Base-by-base conservation (phyloP, 768 basidiomycete genomes). In the Pisolithus orientalis region DNA sequence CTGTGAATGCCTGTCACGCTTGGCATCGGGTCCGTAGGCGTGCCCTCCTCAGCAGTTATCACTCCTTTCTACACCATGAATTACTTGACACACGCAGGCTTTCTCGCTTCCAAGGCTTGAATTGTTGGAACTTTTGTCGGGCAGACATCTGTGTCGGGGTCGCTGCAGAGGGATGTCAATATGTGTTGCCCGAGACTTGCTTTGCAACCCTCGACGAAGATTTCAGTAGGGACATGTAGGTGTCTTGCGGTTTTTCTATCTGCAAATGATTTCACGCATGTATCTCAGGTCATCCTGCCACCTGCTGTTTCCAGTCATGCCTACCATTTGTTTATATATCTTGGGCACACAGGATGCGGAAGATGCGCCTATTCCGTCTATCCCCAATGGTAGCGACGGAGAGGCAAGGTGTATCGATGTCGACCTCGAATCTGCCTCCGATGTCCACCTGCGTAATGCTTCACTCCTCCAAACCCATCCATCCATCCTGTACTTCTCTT, bases 371-470 rank as follows among this genome's bases (percentile, higher is more conserved):
- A n/a, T 39, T 21, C 25, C 55, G 4, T 31, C 10, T 6, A n/a
- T 14, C n/a, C 14, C 8, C 17, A 5, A 38, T 1, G 25, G n/a
- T 51, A 58, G 44, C 53, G 57, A 64, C 2, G 49, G 51, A 7
- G 48, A 58, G 0, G 63, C 61, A 6, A 57, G 73, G n/a, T 72
- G 63, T 59, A 57, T 83, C 38, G 73, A 78, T 47, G 67, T 77
- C 21, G 80, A 79, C 13, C 58, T 71, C 34, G 81, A 84, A 64
- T 74, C 72, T 0, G 72, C 74, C 0, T 69, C 71, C 1, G 82
- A 84, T 63, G 75, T 84, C n/a, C 78, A 82, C 57, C 68, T 83
- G 28, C 77, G 82, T 21, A 83, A 83, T 46, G 74, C 80, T 10
- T 76, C 80, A 63, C 69, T 83, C 43, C 74, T 84, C 13, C 79